Evolutionary conservation across 768 basidiomycete species (phyloP).

Genomic region (Tephrocybe sp.): DNA sequence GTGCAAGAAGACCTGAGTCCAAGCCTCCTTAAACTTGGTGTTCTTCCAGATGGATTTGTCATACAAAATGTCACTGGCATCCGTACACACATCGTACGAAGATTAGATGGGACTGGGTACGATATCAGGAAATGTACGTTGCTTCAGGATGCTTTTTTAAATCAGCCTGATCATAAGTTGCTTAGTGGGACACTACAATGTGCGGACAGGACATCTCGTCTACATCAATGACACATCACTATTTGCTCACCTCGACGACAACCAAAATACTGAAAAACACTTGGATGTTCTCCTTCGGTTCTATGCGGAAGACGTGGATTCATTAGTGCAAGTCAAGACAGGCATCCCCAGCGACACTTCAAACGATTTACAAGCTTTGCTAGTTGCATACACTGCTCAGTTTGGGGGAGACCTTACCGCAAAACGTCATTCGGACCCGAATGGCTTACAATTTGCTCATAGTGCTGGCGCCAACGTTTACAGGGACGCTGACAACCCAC

Average conservation of each 20-base stretch:
- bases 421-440: slow-evolving; percentile 19
- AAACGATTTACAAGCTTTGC: slow-evolving; percentile 43
- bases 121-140: slow-evolving; percentile 79
- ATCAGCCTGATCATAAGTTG: slow-evolving; percentile 8
- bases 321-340: slow-evolving; percentile 39
- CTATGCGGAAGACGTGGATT: slow-evolving; percentile 52
- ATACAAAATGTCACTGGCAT: slow-evolving; percentile 79
- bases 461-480: slow-evolving; percentile 55
- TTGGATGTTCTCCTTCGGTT: slow-evolving; percentile 60
- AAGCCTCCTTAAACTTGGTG: slow-evolving; percentile 59
- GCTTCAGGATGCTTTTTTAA: neutral
- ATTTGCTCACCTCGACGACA: slow-evolving; percentile 29
- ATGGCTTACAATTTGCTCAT: slow-evolving; percentile 45
- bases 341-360: slow-evolving; percentile 31
- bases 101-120: slow-evolving; percentile 83
- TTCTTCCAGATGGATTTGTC: slow-evolving; percentile 68
- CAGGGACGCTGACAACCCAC: slow-evolving; percentile 48
- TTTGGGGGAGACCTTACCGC: slow-evolving; percentile 68
- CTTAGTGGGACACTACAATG: slow-evolving; percentile 79
- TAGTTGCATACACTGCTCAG: slow-evolving; percentile 61
- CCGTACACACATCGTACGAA: slow-evolving; percentile 72
- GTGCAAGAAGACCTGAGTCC: slow-evolving; percentile 73
- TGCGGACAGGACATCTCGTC: slow-evolving; percentile 79
- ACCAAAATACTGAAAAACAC: slow-evolving; percentile 25
- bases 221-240: slow-evolving; percentile 72